Conservation (phyloP, 257 asterid species). For the Primulina eburnea region DNA sequence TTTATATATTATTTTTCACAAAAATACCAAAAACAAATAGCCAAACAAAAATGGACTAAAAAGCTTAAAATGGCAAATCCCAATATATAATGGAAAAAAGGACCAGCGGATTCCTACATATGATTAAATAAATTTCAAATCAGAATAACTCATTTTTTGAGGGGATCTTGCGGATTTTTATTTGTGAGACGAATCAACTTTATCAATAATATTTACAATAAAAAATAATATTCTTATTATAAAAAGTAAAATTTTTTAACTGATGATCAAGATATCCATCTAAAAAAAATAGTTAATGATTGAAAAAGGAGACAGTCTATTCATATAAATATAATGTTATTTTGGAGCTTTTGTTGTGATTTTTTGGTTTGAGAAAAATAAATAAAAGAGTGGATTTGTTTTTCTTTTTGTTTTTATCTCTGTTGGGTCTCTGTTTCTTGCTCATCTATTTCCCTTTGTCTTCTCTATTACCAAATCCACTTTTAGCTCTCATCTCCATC, state of each 20-base stretch:
- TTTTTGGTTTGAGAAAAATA: background rate
- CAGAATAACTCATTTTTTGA: no score
- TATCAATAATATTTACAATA: no score
- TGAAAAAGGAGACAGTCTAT: background rate
- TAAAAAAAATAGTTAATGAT: no score
- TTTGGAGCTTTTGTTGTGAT: background rate
- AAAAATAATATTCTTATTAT: no score
- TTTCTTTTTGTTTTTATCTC: constrained; percentile 15
- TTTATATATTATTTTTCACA: no score
- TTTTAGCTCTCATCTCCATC: constrained; percentile 22
- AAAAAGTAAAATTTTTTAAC: no score
- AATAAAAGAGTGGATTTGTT: constrained; percentile 20
- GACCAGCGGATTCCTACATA: background rate
- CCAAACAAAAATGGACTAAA: background rate
- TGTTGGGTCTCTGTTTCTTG: background rate
- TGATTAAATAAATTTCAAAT: background rate
- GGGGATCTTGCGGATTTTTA: no score
- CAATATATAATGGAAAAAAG: background rate
- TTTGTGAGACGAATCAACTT: no score
- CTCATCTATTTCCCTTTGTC: constrained; percentile 8
- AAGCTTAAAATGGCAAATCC: background rate
- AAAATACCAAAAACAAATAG: background rate
- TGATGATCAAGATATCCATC: no score
- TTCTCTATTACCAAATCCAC: constrained; percentile 17
- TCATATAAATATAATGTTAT: background rate